Evolutionary conservation across 257 asterid genomes (phyloP).

Genomic region (Verbena officinalis): DNA sequence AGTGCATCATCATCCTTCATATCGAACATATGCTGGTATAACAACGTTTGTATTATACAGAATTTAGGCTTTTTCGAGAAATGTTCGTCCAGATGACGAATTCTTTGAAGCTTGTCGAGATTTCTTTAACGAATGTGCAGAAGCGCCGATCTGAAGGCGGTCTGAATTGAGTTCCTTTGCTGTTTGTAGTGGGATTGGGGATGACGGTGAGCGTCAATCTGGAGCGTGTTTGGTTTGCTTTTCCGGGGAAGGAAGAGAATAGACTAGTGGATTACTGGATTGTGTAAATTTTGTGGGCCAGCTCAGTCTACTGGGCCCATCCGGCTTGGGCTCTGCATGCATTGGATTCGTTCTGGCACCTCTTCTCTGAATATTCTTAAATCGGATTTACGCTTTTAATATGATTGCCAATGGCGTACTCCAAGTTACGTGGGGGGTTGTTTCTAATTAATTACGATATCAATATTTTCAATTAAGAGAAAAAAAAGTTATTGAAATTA

Average conservation of each 20-base stretch:
- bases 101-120: neutral
- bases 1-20: conserved; percentile 75
- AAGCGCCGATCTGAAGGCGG: neutral
- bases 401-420: too few species aligned
- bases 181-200: neutral
- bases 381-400: too few species aligned
- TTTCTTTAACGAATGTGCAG: neutral
- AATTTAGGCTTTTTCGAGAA: neutral
- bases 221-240: conserved; percentile 7
- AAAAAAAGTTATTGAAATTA: too few species aligned
- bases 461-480: too few species aligned
- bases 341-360: too few species aligned
- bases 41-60: neutral
- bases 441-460: too few species aligned
- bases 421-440: too few species aligned
- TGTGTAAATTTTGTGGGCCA: conserved; percentile 6
- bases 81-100: too few species aligned
- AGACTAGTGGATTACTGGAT: neutral
- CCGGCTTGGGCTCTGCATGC: too few species aligned
- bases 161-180: neutral
- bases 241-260: neutral
- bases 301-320: neutral
- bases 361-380: too few species aligned
- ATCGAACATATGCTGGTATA: too few species aligned
- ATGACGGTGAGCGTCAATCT: neutral